Base-by-base conservation (phyloP, 768 basidiomycete species). In the Amyloporia xantha region DNA sequence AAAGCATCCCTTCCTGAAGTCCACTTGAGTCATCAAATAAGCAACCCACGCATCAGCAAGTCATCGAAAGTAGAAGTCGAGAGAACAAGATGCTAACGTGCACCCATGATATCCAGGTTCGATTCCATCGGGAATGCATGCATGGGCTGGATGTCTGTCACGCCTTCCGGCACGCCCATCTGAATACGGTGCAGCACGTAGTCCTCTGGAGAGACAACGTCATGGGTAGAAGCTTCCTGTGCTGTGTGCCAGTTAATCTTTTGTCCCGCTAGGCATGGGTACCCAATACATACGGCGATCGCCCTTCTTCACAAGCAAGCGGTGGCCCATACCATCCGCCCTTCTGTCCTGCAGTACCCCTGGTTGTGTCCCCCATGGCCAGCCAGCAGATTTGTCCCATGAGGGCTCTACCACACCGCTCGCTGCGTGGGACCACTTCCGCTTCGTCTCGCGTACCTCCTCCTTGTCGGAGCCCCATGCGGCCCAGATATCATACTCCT, bases 1-100 rank as follows among this genome's bases (percentile, higher is more conserved):
- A 61, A 97, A 98, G 62, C 96, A 99, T 2, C 96, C 96, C 69
- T 99, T 99, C 49, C 90, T 74, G 65, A 96, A 97, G 67, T 97
- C 92, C 62, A 98, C 94, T 86, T 74, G 38, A 44, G 33, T 1
- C 12, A 27, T 19, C 11, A 7, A n/a, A n/a, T n/a, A n/a, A n/a
- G n/a, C n/a, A n/a, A n/a, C n/a, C n/a, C n/a, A n/a, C n/a, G n/a
- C n/a, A n/a, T n/a, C n/a, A n/a, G n/a, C n/a, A n/a, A n/a, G n/a
- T n/a, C n/a, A n/a, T n/a, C 25, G 11, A 59, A 33, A 40, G 26
- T 11, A 45, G 40, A 37, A 1, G 15, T 25, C 15, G 5, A n/a
- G 24, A 33, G 15, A 23, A 47, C 40, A 44, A 11, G 33, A 20
- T 23, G 74, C 86, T 67, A 59, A 96, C 94, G 70, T 60, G 82